Conservation (phyloP, 2,329 filamentous ascomycete genomes). For the Aureobasidium lini region DNA sequence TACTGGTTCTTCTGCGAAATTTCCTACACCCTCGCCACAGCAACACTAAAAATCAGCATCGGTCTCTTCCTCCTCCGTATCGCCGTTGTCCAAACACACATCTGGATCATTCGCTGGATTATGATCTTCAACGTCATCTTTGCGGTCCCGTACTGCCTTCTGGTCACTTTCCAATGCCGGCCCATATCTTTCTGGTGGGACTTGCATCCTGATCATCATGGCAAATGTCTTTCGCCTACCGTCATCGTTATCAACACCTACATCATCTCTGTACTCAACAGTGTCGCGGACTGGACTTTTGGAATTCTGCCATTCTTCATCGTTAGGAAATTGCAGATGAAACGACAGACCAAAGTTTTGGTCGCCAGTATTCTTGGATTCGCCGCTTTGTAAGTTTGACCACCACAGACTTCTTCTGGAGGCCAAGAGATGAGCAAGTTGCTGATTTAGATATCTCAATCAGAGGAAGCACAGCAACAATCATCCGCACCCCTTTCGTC, state of each 20-base stretch:
- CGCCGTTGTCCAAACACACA: slow-evolving; percentile 38
- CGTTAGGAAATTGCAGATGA: slow-evolving; percentile 35
- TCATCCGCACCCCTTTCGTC: slow-evolving; percentile 39
- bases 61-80: slow-evolving; percentile 49
- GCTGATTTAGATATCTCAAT: background rate
- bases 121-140: slow-evolving; percentile 40
- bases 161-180: slow-evolving; percentile 47
- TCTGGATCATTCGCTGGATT: slow-evolving; percentile 39
- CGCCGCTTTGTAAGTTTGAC: slow-evolving; percentile 30
- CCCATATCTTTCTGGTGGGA: slow-evolving; percentile 48
- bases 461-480: slow-evolving; percentile 44
- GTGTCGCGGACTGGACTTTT: slow-evolving; percentile 35
- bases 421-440: slow-evolving; percentile 12
- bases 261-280: slow-evolving; percentile 29
- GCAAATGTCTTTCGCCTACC: slow-evolving; percentile 35
- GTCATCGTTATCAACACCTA: slow-evolving; percentile 40
- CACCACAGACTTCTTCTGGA: slow-evolving; percentile 32
- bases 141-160: slow-evolving; percentile 43
- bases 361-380: slow-evolving; percentile 33
- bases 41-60: slow-evolving; percentile 45
- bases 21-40: slow-evolving; percentile 44
- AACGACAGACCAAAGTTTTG: slow-evolving; percentile 29
- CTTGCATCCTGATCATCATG: slow-evolving; percentile 29
- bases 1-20: slow-evolving; percentile 51
- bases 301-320: slow-evolving; percentile 36